Conservation (phyloP, 2,329 filamentous ascomycete genomes). For the Fusarium buxicola region DNA sequence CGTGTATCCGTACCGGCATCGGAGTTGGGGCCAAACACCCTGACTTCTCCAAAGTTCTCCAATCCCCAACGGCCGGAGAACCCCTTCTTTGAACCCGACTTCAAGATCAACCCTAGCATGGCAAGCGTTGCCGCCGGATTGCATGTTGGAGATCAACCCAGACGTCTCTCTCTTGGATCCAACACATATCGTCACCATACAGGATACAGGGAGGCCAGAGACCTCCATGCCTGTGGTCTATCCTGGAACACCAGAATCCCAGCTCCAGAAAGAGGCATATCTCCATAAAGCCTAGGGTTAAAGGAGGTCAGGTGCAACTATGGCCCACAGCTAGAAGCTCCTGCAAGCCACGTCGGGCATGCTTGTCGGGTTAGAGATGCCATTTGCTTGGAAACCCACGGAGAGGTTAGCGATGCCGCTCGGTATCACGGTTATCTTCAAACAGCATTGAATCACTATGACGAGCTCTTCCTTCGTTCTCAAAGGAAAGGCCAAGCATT, state of each 20-base stretch:
- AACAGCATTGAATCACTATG: constrained; percentile 41
- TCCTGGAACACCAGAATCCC: constrained; percentile 29
- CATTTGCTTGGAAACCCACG: constrained; percentile 26
- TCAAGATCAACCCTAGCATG: constrained; percentile 35
- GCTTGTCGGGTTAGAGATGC: constrained; percentile 34
- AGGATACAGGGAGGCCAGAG: constrained; percentile 19
- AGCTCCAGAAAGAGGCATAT: constrained; percentile 42
- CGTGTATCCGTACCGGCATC: constrained; percentile 6
- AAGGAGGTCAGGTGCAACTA: constrained; percentile 43
- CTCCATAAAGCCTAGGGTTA: constrained; percentile 39
- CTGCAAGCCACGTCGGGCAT: constrained; percentile 43
- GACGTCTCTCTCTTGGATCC: constrained; percentile 13
- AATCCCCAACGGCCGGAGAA: constrained; percentile 23
- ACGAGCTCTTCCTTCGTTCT: constrained; percentile 14
- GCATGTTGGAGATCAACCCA: constrained; percentile 36
- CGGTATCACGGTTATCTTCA: constrained; percentile 12
- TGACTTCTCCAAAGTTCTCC: constrained; percentile 22
- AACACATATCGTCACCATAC: constrained; percentile 32
- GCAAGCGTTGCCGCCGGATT: constrained; percentile 16
- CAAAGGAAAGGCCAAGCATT: neutral
- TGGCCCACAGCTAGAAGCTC: constrained; percentile 41
- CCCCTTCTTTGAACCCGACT: constrained; percentile 22
- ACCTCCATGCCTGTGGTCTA: constrained; percentile 19
- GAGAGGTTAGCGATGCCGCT: constrained; percentile 35
- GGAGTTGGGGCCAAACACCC: constrained; percentile 7